phyloP scores from a whole-genome alignment of 2,329 filamentous ascomycete genomes.

The Aspergillus spinulosporus region DNA sequence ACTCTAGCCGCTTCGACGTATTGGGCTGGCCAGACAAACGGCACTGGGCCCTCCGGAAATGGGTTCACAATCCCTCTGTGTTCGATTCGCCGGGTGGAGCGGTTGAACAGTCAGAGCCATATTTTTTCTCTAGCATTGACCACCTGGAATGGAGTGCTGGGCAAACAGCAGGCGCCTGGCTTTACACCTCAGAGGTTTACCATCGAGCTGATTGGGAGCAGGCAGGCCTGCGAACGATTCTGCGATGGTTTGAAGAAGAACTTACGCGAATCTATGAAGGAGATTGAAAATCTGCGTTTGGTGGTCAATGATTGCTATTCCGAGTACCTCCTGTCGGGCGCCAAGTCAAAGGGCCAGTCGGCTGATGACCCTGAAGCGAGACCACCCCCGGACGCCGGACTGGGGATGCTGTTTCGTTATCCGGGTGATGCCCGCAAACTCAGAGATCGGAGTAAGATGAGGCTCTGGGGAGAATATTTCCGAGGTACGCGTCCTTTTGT shows the following conservation, averaged over 20 bases:
- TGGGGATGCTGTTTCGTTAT: slow-evolving; percentile 91
- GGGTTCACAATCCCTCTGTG: slow-evolving; percentile 94
- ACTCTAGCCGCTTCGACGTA: slow-evolving; percentile 76
- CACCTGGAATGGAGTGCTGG: slow-evolving; percentile 77
- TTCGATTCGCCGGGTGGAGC: slow-evolving; percentile 86
- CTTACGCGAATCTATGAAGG: slow-evolving; percentile 80
- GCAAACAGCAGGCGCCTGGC: slow-evolving; percentile 56
- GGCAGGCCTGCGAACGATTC: slow-evolving; percentile 88
- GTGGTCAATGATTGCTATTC: slow-evolving; percentile 88
- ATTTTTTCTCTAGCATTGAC: slow-evolving; percentile 91
- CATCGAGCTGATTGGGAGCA: slow-evolving; percentile 83
- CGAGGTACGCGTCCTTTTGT: slow-evolving; percentile 47
- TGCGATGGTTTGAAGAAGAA: slow-evolving; percentile 94
- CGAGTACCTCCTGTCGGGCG: slow-evolving; percentile 67
- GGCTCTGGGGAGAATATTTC: slow-evolving; percentile 94
- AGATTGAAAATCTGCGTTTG: slow-evolving; percentile 78
- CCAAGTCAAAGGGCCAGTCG: slow-evolving; percentile 52
- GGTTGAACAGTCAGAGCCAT: slow-evolving; percentile 88
- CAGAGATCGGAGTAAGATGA: slow-evolving; percentile 93
- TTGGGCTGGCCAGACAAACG: slow-evolving; percentile 91
- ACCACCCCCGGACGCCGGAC: slow-evolving; percentile 81
- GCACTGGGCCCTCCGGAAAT: slow-evolving; percentile 88
- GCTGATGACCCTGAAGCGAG: slow-evolving; percentile 45
- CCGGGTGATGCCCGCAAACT: slow-evolving; percentile 93
- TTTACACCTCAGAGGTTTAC: slow-evolving; percentile 83